Base-by-base conservation (phyloP, 176 grass and related monocot species). In the Triticum urartu region DNA sequence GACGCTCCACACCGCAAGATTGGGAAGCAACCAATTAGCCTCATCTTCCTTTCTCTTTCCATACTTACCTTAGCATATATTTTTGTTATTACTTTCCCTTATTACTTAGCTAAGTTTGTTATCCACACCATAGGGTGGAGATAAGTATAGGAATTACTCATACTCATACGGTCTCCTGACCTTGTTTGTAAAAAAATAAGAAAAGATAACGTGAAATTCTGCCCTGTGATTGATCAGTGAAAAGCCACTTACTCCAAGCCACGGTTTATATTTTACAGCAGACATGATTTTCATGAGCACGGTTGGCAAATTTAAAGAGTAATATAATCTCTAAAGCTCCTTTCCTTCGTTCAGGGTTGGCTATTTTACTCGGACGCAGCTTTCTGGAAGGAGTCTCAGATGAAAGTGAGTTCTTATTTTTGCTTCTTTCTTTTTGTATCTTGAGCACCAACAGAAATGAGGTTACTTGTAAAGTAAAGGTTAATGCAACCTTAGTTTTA, bases 301-400 rank as follows among this genome's bases (percentile, higher is more conserved):
- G 50, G 36, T 22, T 63, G 28, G 72, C 58, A 54, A 71, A 65
- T 47, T 70, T 86, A 15, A 82, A 28, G 50, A 54, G 21, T 17
- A 52, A 3, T 78, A 62, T 62, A 42, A 62, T 61, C 24, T 84
- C 17, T 21, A 21, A 42, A 83, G n/a, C 36, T 89, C 32, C 17
- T 79, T 87, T 82, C 21, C 48, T 88, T 64, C 12, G 69, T 98
- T 76, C 80, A 98, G 95, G 95, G 95, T 82, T 98, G 95, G 95
- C 77, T 98, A 85, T 98, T 98, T 83, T 98, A 80, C 56, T 89
- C 93, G 50, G 88, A 94, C 91, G 72, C 95, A 66, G 78, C 80
- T 78, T 98, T 95, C 78, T 98, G 95, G 95, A 89, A 89, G 86
- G 91, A 91, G 33, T 90, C 93, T 87, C 95, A 98, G 88, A 98